Percentiles rank a stretch among this genome's conserved stretches.
These are phyloP conservation scores for Xylaria sp. DNA, from an alignment of 2,329 filamentous ascomycete species.

Conservation along the genomic window DNA sequence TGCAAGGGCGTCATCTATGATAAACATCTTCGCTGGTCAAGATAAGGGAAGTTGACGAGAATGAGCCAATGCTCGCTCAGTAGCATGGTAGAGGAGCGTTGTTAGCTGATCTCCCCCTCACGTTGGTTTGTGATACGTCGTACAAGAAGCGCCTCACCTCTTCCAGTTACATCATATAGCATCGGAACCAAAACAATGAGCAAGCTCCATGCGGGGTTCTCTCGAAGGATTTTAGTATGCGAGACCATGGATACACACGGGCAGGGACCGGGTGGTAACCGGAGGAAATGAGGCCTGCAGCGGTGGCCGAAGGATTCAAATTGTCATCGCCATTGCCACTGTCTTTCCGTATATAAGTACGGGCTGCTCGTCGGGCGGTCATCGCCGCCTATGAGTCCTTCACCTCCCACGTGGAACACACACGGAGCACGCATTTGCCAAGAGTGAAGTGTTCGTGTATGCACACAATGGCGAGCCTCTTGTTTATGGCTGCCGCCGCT, in stretches of 20 bases:
- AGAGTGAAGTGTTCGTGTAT: slow-evolving; percentile 21
- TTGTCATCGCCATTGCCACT: slow-evolving; percentile 4
- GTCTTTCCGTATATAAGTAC: slow-evolving; percentile 20
- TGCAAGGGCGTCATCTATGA: neutral
- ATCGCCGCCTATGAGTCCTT: neutral
- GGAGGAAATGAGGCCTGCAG: neutral
- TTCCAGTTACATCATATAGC: slow-evolving; percentile 13
- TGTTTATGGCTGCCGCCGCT: slow-evolving; percentile 45
- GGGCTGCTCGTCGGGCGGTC: slow-evolving; percentile 3
- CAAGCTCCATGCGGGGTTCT: slow-evolving; percentile 22
- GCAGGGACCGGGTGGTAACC: neutral
- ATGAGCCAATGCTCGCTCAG: slow-evolving; percentile 1
- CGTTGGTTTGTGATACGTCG: neutral
- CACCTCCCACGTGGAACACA: slow-evolving; percentile 2
- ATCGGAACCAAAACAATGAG: slow-evolving; percentile 4
- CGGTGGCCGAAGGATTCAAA: slow-evolving; percentile 20
- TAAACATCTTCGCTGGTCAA: neutral
- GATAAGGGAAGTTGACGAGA: neutral
- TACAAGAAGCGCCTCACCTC: slow-evolving; percentile 1
- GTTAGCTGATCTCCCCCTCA: too few relatives aligned
- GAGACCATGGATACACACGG: neutral
- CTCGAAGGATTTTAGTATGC: neutral
- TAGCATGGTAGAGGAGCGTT: neutral
- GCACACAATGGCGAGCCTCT: slow-evolving; percentile 44
- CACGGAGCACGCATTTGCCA: slow-evolving; percentile 8